Evolutionary conservation across 371 early-diverging fungal genomes (phyloP).

Genomic region (Mortierella sp.): DNA sequence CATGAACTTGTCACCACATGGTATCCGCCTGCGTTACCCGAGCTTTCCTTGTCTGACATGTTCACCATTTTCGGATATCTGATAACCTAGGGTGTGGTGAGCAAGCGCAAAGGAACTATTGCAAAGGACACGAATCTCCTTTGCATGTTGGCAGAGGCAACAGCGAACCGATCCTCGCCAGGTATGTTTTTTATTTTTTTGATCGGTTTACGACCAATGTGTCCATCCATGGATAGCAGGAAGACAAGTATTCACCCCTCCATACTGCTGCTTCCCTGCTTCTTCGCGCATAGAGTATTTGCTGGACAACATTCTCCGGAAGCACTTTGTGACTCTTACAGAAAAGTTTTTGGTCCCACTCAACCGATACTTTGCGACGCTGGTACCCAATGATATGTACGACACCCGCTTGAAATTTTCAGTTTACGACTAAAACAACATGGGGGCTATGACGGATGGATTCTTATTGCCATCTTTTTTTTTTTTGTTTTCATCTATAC

Average conservation of each 20-base stretch:
- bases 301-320: constrained; percentile 88
- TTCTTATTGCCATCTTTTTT: too few relatives aligned
- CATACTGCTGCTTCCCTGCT: too few relatives aligned
- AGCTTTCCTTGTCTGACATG: not conserved
- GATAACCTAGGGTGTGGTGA: constrained; percentile 62
- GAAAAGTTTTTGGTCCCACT: constrained; percentile 95
- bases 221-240: too few relatives aligned
- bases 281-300: constrained; percentile 57
- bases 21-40: too few relatives aligned
- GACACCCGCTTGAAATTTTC: constrained; percentile 5
- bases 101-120: constrained; percentile 85
- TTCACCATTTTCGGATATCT: too few relatives aligned
- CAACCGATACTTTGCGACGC: constrained; percentile 89
- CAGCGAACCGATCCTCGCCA: constrained; percentile 72
- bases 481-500: not conserved
- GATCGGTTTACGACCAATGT: not conserved
- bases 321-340: constrained; percentile 93
- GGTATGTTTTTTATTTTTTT: constrained; percentile 52
- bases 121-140: constrained; percentile 79
- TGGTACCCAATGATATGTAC: constrained; percentile 76
- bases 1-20: not conserved
- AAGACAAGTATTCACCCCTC: too few relatives aligned
- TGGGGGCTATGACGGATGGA: not conserved
- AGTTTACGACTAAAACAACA: not conserved
- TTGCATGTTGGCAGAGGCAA: constrained; percentile 75